Percentiles rank a stretch among this genome's conserved stretches.
Conservation (phyloP, 169 alveolate genomes). For the Eimeria brunetti region DNA sequence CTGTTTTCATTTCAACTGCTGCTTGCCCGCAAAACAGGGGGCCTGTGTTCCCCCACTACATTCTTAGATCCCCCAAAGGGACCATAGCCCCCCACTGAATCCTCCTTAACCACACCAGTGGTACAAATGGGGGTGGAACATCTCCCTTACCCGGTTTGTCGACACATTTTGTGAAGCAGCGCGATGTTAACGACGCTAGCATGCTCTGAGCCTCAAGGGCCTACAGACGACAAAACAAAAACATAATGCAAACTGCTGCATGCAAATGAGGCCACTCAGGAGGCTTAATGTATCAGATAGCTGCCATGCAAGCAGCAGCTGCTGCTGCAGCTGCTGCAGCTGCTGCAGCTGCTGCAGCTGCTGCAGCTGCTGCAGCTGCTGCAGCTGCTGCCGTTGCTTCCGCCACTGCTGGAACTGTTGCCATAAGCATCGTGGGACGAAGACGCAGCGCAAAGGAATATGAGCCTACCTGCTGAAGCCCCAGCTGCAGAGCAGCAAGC, state of each 20-base stretch:
- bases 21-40: neutral
- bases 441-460: neutral
- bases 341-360: neutral
- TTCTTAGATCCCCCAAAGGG: neutral
- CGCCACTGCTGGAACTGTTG: neutral
- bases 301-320: neutral
- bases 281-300: neutral
- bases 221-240: neutral
- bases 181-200: slow-evolving; percentile 49
- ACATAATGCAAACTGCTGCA: neutral
- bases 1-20: too few species aligned
- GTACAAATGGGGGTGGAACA: neutral
- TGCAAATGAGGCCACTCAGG: neutral
- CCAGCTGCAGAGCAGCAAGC: slow-evolving; percentile 69
- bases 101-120: too few species aligned
- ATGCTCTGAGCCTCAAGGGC: slow-evolving; percentile 63
- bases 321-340: neutral
- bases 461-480: slow-evolving; percentile 38
- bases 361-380: neutral
- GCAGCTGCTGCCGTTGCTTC: neutral
- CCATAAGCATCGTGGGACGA: neutral
- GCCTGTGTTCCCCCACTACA: neutral
- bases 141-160: slow-evolving; percentile 40
- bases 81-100: too few species aligned
- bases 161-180: slow-evolving; percentile 44